These are phyloP conservation scores for Aureobasidium zeae DNA, from an alignment of 2,329 filamentous ascomycete species.

Conservation along the genomic window DNA sequence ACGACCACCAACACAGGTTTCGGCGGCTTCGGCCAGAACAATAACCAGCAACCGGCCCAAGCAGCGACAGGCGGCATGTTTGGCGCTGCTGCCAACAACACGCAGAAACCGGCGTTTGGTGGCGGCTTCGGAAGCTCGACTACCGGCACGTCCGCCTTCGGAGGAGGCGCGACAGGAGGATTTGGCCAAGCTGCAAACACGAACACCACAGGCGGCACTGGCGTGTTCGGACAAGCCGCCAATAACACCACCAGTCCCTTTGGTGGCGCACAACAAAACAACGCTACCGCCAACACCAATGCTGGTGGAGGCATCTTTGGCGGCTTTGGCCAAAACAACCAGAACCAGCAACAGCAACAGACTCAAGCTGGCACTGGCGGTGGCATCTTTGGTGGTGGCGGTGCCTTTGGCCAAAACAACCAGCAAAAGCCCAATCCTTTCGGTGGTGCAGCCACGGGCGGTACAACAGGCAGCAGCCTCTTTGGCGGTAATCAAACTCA, in stretches of 20 bases:
- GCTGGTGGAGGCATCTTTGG: conserved; percentile 36
- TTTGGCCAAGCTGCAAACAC: conserved; percentile 32
- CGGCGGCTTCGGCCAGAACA: not conserved
- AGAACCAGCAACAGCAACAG: conserved; percentile 19
- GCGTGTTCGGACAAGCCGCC: conserved; percentile 26
- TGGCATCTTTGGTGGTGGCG: conserved; percentile 4
- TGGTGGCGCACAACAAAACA: conserved; percentile 18
- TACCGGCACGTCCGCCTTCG: conserved; percentile 32
- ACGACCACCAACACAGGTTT: conserved; percentile 18
- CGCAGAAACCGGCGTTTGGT: conserved; percentile 19
- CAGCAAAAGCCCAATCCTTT: conserved; percentile 22
- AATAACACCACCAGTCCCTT: conserved; percentile 23
- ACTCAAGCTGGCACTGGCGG: not conserved
- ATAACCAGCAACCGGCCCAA: not conserved
- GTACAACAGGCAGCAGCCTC: not conserved
- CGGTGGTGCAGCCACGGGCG: conserved; percentile 16
- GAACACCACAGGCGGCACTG: conserved; percentile 20
- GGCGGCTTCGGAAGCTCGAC: conserved; percentile 34
- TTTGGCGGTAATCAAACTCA: conserved; percentile 20
- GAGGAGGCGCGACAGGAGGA: conserved; percentile 22
- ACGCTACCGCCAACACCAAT: conserved; percentile 24
- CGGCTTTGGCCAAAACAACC: conserved; percentile 24
- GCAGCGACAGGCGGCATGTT: conserved; percentile 17
- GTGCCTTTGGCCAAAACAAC: conserved; percentile 19
- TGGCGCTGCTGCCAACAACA: conserved; percentile 16